Evolutionary conservation across 2,329 filamentous ascomycete genomes (phyloP).

Genomic region (Zasmidium angulare): DNA sequence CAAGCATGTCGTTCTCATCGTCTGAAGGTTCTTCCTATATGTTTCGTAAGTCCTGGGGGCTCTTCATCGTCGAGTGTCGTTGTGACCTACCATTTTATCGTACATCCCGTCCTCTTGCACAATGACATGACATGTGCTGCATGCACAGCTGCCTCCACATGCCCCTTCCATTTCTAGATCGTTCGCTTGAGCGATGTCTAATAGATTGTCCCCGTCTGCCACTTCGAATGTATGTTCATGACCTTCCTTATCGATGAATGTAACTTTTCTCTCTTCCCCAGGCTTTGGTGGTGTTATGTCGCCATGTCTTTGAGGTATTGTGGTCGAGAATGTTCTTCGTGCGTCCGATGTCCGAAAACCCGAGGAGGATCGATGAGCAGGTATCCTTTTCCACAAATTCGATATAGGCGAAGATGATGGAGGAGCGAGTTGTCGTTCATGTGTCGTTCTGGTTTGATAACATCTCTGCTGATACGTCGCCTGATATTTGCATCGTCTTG

Average conservation of each 20-base stretch:
- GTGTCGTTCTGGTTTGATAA: conserved; percentile 9
- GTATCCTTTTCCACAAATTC: neutral
- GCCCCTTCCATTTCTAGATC: conserved; percentile 98
- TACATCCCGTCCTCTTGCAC: conserved; percentile 67
- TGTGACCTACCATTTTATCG: conserved; percentile 35
- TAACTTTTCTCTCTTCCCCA: conserved; percentile 88
- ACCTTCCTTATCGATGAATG: conserved; percentile 91
- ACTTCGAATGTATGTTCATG: conserved; percentile 75
- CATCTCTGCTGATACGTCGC: conserved; percentile 3
- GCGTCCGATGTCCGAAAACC: conserved; percentile 22
- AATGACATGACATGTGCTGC: conserved; percentile 90
- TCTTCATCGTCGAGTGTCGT: neutral
- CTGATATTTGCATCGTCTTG: conserved; percentile 1
- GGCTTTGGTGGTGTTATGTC: conserved; percentile 81
- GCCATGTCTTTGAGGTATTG: conserved; percentile 64
- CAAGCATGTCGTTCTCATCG: conserved; percentile 78
- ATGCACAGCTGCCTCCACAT: conserved; percentile 90
- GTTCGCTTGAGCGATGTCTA: conserved; percentile 92
- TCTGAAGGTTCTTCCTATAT: conserved; percentile 45
- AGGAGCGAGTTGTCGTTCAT: conserved; percentile 5
- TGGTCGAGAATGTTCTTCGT: conserved; percentile 61
- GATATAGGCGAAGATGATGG: neutral
- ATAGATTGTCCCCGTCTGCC: conserved; percentile 81
- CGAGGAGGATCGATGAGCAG: neutral
- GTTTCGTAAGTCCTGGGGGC: conserved; percentile 2